Evolutionary conservation across 2,329 filamentous ascomycete genomes (phyloP), one percentile per base, ranked within the genome.

Genomic region (Plenodomus tracheiphilus): DNA sequence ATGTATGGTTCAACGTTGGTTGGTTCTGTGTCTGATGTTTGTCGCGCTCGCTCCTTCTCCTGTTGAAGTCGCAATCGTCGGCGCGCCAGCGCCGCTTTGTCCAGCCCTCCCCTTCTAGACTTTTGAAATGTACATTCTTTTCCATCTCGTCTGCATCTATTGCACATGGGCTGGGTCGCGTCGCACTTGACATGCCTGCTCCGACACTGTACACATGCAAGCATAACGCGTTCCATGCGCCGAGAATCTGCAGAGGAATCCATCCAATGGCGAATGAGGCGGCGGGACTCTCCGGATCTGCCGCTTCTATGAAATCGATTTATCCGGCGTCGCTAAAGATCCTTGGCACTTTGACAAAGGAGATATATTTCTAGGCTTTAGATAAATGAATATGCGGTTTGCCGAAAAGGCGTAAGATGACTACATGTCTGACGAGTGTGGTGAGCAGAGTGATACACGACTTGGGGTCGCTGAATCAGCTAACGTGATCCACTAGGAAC

Each of bases 181-280:
- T 69, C 68, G 47, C 68, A 71, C 47, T 67, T 70, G 13, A 71
- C 66, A 35, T 70, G 68, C 35, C 68, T 56, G 38, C 48, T 56
- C n/a, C 68, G 59, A 35, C 68, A 71, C 45, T 68, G 66, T 13
- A 69, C 44, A 48, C 68, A 71, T 19, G 68, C 68, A 6, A 70
- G 46, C 17, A 56, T 41, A n/a, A 68, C 66, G 13, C 68, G 64
- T 32, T 68, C 56, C 35, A 65, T 59, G 4, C 58, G 59, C 46
- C 54, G 65, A 10, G 56, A 21, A 17, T 56, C 50, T 30, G 52
- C 19, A 13, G 44, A 19, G 45, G 40, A 10, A 43, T 66, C 61
- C 67, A 68, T 68, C 9, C 30, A 40, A 48, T 15, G 40, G 13
- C 28, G 28, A 15, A 32, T 11, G 11, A 15, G 28, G 11, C 28